A percentile compares a stretch with the other conserved stretches of the same genome.
These are phyloP conservation scores for Phoma sp. DNA, from an alignment of 2,329 filamentous ascomycete species.

Conservation along the genomic window DNA sequence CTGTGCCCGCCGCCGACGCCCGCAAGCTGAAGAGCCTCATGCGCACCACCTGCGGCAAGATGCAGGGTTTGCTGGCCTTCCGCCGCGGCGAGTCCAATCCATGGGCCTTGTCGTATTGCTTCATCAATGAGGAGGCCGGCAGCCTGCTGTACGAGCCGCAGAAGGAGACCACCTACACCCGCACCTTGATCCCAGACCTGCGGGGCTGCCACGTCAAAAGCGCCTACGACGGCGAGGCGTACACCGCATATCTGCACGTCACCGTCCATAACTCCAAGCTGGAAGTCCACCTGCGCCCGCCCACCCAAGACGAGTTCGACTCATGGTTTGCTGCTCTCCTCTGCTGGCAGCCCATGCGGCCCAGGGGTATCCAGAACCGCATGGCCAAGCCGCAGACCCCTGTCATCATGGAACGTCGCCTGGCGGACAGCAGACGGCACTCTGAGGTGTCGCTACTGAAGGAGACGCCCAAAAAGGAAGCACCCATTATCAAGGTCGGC, in stretches of 20 bases:
- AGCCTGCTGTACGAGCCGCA: slow-evolving; percentile 77
- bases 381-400: slow-evolving; percentile 58
- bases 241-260: slow-evolving; percentile 58
- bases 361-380: slow-evolving; percentile 61
- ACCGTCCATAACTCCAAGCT: slow-evolving; percentile 61
- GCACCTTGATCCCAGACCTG: slow-evolving; percentile 73
- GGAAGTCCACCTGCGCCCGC: slow-evolving; percentile 70
- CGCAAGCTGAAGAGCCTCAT: slow-evolving; percentile 76
- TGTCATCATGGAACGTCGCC: slow-evolving; percentile 42
- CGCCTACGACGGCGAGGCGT: slow-evolving; percentile 54
- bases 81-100: slow-evolving; percentile 64
- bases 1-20: slow-evolving; percentile 67
- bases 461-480: slow-evolving; percentile 70
- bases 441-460: slow-evolving; percentile 63
- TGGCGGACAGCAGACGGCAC: slow-evolving; percentile 53
- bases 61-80: slow-evolving; percentile 80
- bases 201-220: slow-evolving; percentile 72
- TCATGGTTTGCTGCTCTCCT: slow-evolving; percentile 80
- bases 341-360: slow-evolving; percentile 79
- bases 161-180: slow-evolving; percentile 66
- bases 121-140: slow-evolving; percentile 77
- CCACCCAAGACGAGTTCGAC: slow-evolving; percentile 70
- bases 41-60: slow-evolving; percentile 77
- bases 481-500: slow-evolving; percentile 87
- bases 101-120: slow-evolving; percentile 76